Evolutionary conservation across 2,329 filamentous ascomycete genomes (phyloP).

Genomic region (Epichloe aotearoae): DNA sequence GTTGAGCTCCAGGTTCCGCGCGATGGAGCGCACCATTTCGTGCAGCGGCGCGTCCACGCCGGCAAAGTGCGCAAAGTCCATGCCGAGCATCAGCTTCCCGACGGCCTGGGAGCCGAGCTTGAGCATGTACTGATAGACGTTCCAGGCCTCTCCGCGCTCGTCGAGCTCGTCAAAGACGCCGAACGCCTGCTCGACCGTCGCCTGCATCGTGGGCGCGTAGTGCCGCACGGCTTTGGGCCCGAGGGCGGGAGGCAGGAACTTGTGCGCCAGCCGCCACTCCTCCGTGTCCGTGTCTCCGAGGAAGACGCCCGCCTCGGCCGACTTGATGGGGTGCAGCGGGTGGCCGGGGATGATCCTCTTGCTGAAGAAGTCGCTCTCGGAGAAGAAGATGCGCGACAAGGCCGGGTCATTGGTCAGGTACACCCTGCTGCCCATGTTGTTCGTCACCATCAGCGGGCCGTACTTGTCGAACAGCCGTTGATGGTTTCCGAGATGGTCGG

Average conservation of each 20-base stretch:
- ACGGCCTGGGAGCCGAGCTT: too few relatives aligned
- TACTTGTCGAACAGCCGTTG: conserved; percentile 39
- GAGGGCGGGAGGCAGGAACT: conserved; percentile 47
- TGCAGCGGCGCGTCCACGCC: too few relatives aligned
- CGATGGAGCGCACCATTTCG: too few relatives aligned
- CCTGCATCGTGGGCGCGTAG: conserved; percentile 46
- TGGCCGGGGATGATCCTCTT: conserved; percentile 38
- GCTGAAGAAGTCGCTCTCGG: conserved; percentile 38
- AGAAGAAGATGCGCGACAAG: conserved; percentile 30
- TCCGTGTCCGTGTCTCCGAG: conserved; percentile 36
- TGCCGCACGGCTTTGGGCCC: conserved; percentile 47
- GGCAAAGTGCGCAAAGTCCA: too few relatives aligned
- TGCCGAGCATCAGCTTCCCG: too few relatives aligned
- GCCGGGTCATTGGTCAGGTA: conserved; percentile 39
- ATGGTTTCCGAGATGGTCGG: conserved; percentile 44
- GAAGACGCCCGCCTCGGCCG: conserved; percentile 27
- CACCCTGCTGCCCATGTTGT: conserved; percentile 33
- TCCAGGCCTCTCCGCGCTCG: conserved; percentile 15
- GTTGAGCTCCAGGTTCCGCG: conserved; percentile 15
- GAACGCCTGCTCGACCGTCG: conserved; percentile 32
- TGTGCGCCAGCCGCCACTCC: conserved; percentile 40
- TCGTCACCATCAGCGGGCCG: conserved; percentile 36
- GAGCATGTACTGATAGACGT: too few relatives aligned
- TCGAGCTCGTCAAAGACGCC: conserved; percentile 38
- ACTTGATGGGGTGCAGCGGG: conserved; percentile 30